Percentiles rank a stretch among this genome's conserved stretches.
Conservation (phyloP, 2,329 filamentous ascomycete species). For the Alternaria brassicae region DNA sequence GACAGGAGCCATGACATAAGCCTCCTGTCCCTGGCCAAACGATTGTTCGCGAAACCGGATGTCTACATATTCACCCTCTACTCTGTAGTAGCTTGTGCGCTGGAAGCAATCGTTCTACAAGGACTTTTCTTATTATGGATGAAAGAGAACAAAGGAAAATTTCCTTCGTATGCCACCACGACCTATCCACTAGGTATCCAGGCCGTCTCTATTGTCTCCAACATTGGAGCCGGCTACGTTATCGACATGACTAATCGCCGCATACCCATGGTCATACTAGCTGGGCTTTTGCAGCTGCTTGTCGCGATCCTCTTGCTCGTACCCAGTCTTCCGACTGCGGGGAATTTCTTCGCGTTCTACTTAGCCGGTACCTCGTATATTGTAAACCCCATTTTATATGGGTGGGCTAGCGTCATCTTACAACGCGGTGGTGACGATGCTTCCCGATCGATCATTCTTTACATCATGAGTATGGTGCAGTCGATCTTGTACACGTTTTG, state of each 20-base stretch:
- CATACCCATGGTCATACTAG: constrained; percentile 48
- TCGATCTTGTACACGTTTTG: constrained; percentile 56
- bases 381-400: constrained; percentile 51
- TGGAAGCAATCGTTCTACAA: constrained; percentile 46
- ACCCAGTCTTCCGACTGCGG: constrained; percentile 40
- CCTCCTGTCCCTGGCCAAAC: constrained; percentile 30
- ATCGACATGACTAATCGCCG: constrained; percentile 50
- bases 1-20: constrained; percentile 36
- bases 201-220: constrained; percentile 63
- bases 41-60: constrained; percentile 32
- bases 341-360: constrained; percentile 51
- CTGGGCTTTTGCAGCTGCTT: constrained; percentile 44
- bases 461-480: constrained; percentile 52
- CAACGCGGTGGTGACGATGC: constrained; percentile 53
- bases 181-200: constrained; percentile 66
- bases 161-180: constrained; percentile 59
- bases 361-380: constrained; percentile 51
- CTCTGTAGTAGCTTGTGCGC: constrained; percentile 46
- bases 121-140: constrained; percentile 38
- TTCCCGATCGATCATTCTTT: constrained; percentile 50
- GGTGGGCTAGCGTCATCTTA: constrained; percentile 52
- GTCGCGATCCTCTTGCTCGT: constrained; percentile 45
- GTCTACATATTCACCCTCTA: constrained; percentile 53
- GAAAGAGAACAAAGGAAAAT: constrained; percentile 27
- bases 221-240: constrained; percentile 47